Evolutionary conservation across 2,329 filamentous ascomycete species (phyloP).

Genomic region (Arthroderma sp.): DNA sequence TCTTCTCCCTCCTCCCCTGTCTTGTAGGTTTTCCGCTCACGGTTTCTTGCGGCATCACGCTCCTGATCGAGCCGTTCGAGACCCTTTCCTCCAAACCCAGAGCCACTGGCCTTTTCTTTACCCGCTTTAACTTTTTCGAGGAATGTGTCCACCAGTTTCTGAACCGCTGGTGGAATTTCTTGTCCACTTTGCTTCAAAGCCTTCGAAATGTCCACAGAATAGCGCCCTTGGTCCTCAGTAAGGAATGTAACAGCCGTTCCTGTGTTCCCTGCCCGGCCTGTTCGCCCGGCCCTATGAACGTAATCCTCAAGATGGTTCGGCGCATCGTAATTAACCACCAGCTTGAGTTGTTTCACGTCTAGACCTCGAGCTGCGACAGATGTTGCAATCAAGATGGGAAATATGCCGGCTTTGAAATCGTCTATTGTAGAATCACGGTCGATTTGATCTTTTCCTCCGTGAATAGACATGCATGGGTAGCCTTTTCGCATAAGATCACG

Average conservation of each 20-base stretch:
- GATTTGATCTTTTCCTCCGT: conserved; percentile 85
- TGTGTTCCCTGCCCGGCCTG: conserved; percentile 84
- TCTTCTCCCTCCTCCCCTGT: conserved; percentile 73
- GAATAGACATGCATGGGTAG: conserved; percentile 85
- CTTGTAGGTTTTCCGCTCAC: conserved; percentile 80
- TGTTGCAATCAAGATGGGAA: conserved; percentile 84
- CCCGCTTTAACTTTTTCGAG: conserved; percentile 84
- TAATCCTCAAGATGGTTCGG: conserved; percentile 95
- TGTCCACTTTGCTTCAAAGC: conserved; percentile 87
- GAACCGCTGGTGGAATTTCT: conserved; percentile 57
- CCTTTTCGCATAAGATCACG: conserved; percentile 70
- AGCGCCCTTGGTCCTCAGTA: conserved; percentile 82
- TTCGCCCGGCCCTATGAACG: conserved; percentile 85
- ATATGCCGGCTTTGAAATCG: conserved; percentile 83
- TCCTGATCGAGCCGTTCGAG: conserved; percentile 84
- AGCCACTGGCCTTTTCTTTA: conserved; percentile 69
- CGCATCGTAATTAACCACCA: conserved; percentile 91
- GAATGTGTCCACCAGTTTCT: conserved; percentile 53
- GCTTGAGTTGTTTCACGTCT: conserved; percentile 88
- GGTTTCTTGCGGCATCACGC: conserved; percentile 70
- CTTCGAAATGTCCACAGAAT: conserved; percentile 75
- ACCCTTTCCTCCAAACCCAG: conserved; percentile 89
- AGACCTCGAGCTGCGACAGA: conserved; percentile 89
- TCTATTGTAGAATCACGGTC: conserved; percentile 85
- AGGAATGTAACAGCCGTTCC: conserved; percentile 92